Percentiles rank a stretch among this genome's conserved stretches.
Evolutionary conservation across 345 rosid species (phyloP).

Genomic region (Moricandia arvensis): DNA sequence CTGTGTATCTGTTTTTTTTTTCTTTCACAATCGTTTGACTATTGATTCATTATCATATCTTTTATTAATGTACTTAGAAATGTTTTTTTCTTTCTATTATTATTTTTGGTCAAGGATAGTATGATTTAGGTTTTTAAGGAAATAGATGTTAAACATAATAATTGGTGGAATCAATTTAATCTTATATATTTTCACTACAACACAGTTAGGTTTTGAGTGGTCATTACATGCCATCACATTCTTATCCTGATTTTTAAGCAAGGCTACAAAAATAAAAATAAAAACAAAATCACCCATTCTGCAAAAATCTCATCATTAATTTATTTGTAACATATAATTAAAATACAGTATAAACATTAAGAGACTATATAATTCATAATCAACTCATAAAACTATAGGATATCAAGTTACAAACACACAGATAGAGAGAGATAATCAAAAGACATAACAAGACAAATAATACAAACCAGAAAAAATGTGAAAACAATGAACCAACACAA

Average conservation of each 20-base stretch:
- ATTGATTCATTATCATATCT: background rate
- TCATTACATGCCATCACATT: background rate
- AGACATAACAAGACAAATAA: background rate
- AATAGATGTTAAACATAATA: background rate
- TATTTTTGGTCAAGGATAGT: background rate
- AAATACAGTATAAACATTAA: background rate
- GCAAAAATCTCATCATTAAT: background rate
- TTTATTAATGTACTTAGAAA: background rate
- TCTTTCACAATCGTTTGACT: background rate
- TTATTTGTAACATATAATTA: background rate
- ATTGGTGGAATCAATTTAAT: background rate
- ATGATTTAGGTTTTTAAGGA: background rate
- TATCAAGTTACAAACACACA: constrained; percentile 5
- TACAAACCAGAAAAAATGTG: constrained; percentile 20
- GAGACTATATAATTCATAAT: background rate
- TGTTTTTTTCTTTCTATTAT: background rate
- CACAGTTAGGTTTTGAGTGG: background rate
- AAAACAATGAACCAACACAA: constrained; percentile 25
- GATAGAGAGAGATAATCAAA: constrained; percentile 12
- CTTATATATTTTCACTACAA: background rate
- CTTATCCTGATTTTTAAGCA: background rate
- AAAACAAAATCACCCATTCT: background rate
- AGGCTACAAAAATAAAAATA: background rate
- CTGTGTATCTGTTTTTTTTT: background rate
- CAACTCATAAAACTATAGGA: constrained; percentile 3